A percentile compares a stretch with the other conserved stretches of the same genome.
Evolutionary conservation across 257 asterid genomes (phyloP).

Genomic region (Vinca minor): DNA sequence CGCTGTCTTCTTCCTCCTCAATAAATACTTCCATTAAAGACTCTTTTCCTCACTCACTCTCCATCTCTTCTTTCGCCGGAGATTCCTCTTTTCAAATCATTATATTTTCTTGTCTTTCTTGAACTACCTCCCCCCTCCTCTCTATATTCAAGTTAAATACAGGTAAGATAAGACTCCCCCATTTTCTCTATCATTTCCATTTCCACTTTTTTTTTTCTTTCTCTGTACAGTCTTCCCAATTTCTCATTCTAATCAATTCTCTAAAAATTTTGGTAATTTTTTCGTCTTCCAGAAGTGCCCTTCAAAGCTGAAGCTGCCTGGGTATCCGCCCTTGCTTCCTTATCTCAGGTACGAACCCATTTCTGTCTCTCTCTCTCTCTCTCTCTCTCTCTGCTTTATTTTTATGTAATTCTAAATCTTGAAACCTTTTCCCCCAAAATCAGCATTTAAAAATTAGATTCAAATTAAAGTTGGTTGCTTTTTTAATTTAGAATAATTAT

Average conservation of each 20-base stretch:
- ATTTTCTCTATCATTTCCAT: too few relatives aligned
- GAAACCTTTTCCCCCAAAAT: neutral
- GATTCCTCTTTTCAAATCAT: constrained; percentile 19
- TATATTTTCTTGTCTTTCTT: constrained; percentile 20
- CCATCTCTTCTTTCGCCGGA: too few relatives aligned
- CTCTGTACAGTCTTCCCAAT: too few relatives aligned
- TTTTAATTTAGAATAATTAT: too few relatives aligned
- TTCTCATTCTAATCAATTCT: too few relatives aligned
- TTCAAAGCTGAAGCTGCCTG: neutral
- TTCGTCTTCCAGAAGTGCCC: neutral
- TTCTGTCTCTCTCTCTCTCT: neutral
- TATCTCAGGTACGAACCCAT: constrained; percentile 10
- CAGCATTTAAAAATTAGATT: neutral
- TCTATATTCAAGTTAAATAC: constrained; percentile 6
- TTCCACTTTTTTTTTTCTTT: neutral
- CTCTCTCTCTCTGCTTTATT: too few relatives aligned
- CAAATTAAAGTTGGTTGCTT: constrained; percentile 3
- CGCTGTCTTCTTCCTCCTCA: constrained; percentile 1
- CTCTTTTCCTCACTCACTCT: too few relatives aligned
- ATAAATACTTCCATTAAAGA: constrained; percentile 7
- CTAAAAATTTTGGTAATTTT: too few relatives aligned
- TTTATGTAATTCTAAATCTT: too few relatives aligned
- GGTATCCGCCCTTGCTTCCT: too few relatives aligned
- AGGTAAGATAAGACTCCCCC: neutral
- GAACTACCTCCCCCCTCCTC: neutral